Evolutionary conservation across 108 stramenopile species (phyloP), one percentile per base, ranked within the genome.

Genomic region (Nannochloropsis salina): DNA sequence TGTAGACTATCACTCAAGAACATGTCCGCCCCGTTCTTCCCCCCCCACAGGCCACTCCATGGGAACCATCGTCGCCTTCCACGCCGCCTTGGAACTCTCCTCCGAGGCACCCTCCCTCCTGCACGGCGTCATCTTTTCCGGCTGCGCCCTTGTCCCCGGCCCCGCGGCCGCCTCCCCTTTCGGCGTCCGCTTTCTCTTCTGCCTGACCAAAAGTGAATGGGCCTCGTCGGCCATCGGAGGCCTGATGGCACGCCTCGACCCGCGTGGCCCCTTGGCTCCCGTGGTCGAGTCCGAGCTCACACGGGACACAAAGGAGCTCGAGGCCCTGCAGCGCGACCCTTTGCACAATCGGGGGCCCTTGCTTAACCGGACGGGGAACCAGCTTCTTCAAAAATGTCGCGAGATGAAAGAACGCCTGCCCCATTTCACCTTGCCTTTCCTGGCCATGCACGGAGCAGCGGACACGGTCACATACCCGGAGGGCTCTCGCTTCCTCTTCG

Each of bases 341-440:
- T 6, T 74, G 61, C 61, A 74, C 61, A 74, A 74, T n/a, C 15
- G 61, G 6, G 61, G 61, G 61, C 61, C 61, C 4, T 8, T 74
- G 61, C 61, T 74, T 0, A 74, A 74, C 0, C 4, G 61, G 61
- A 74, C 61, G 20, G 61, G 61, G 8, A 74, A 74, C n/a, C 61
- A 74, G 2, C 15, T 74, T 74, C 61, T 74, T 3, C n/a, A n/a
- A 1, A 74, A 74, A 74, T 74, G 61, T n/a, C 61, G 61, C 15
- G 61, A 74, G n/a, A 74, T 74, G 61, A 74, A 74, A n/a, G 61
- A 74, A n/a, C 61, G 61, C 4, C 61, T 74, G 61, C 61, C 61
- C 20, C 61, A 74, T 74, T 74, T 74, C 6, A 74, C 3, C 61
- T n/a, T 74, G 61, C 61, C 61, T n/a, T 74, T 74, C 61, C 61